A percentile compares a stretch with the other conserved stretches of the same genome.
phyloP scores from a whole-genome alignment of 2,329 filamentous ascomycete genomes.

The Calonectria hongkongensis region DNA sequence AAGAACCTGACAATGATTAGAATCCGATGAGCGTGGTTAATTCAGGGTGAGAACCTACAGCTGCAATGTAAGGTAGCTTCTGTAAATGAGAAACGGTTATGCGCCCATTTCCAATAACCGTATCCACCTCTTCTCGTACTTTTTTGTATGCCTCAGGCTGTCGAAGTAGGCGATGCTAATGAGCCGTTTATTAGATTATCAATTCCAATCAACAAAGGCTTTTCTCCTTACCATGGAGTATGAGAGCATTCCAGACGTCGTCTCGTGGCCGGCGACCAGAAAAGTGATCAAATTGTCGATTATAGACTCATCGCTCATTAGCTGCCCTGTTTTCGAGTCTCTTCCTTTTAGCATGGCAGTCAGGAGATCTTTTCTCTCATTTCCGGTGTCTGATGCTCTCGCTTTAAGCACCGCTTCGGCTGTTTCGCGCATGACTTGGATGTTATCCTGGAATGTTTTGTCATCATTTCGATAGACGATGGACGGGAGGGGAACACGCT shows the following conservation, averaged over 20 bases:
- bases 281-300: constrained; percentile 15
- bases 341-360: neutral
- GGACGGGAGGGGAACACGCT: constrained; percentile 1
- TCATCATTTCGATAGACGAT: constrained; percentile 5
- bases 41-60: neutral
- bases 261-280: neutral
- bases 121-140: neutral
- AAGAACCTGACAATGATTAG: neutral
- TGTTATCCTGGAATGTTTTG: neutral
- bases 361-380: neutral
- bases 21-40: too few relatives aligned
- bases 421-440: constrained; percentile 3
- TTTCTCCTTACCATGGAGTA: neutral
- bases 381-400: neutral
- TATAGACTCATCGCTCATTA: neutral
- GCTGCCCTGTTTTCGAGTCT: neutral
- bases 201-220: too few relatives aligned
- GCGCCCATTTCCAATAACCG: neutral
- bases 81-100: constrained; percentile 3
- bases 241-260: neutral
- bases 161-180: neutral
- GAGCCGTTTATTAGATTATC: neutral
- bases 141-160: neutral
- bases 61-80: constrained; percentile 3
- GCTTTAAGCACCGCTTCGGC: neutral